Conservation (phyloP, 2,329 filamentous ascomycete genomes). For the Xylariaceae sp. region DNA sequence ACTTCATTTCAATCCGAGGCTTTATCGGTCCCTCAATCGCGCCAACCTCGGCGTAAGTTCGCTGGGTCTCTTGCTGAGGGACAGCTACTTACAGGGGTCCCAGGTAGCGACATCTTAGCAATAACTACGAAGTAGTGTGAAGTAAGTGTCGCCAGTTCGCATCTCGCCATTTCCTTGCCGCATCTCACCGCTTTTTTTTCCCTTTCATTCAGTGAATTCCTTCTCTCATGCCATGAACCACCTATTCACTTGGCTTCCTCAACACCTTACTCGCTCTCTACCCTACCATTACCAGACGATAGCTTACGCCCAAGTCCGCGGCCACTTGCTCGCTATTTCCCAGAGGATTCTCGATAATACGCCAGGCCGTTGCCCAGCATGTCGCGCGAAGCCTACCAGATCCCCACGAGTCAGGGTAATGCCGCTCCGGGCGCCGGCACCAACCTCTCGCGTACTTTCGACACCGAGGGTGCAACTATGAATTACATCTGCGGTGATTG, state of each 20-base stretch:
- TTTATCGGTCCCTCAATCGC: too few relatives aligned
- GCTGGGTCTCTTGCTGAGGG: slow-evolving; percentile 18
- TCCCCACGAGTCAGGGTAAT: slow-evolving; percentile 62
- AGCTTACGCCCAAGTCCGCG: neutral
- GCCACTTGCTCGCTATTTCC: too few relatives aligned
- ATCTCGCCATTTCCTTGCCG: slow-evolving; percentile 10
- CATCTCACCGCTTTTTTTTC: slow-evolving; percentile 39
- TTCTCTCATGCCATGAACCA: neutral
- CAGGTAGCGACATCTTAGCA: neutral
- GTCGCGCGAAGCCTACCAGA: slow-evolving; percentile 80
- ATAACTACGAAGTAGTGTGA: too few relatives aligned
- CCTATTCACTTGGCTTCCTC: neutral
- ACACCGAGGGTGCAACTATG: slow-evolving; percentile 62
- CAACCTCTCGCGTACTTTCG: slow-evolving; percentile 48
- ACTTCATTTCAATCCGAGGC: too few relatives aligned
- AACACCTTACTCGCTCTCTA: neutral
- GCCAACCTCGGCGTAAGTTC: too few relatives aligned
- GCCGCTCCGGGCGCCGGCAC: slow-evolving; percentile 49
- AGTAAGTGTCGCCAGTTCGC: too few relatives aligned
- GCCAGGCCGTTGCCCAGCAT: too few relatives aligned
- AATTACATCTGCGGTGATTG: slow-evolving; percentile 84
- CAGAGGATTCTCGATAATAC: too few relatives aligned
- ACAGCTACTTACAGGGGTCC: slow-evolving; percentile 16
- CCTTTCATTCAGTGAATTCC: slow-evolving; percentile 13
- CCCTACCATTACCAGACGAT: neutral